These are phyloP conservation scores for Capsicum rhomboideum DNA, from an alignment of 257 asterid species.

Conservation along the genomic window DNA sequence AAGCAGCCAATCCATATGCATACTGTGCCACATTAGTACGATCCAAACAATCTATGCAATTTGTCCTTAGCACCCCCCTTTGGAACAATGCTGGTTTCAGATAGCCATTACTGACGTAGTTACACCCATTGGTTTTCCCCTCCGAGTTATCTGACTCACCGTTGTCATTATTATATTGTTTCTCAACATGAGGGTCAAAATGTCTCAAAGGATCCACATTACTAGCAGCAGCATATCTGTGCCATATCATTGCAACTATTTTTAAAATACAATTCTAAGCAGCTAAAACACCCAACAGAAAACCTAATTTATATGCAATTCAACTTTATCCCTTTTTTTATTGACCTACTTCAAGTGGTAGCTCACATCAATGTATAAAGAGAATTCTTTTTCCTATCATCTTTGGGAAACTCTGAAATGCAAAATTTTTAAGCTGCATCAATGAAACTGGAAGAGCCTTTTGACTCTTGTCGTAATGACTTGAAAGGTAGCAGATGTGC, in stretches of 20 bases:
- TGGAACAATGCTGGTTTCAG: slow-evolving; percentile 55
- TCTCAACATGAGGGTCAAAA: slow-evolving; percentile 33
- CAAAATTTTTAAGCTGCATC: slow-evolving; percentile 1
- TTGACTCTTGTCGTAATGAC: background rate
- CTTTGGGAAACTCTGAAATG: background rate
- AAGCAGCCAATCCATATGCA: slow-evolving; percentile 92
- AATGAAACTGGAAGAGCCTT: background rate
- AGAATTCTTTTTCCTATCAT: background rate
- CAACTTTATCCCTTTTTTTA: background rate
- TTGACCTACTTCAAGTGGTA: background rate
- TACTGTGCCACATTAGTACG: slow-evolving; percentile 98
- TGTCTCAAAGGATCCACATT: slow-evolving; percentile 26
- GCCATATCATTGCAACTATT: slow-evolving; percentile 7
- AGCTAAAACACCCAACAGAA: background rate
- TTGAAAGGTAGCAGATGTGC: background rate
- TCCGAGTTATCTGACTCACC: slow-evolving; percentile 41
- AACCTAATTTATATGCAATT: background rate
- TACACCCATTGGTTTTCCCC: slow-evolving; percentile 31
- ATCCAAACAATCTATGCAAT: slow-evolving; percentile 98
- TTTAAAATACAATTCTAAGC: background rate
- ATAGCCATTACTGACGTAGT: slow-evolving; percentile 24
- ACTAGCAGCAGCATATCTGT: slow-evolving; percentile 43
- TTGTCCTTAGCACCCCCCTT: slow-evolving; percentile 90
- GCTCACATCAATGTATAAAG: background rate
- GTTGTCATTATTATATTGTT: slow-evolving; percentile 38